Percentiles rank a stretch among this genome's conserved stretches.
phyloP scores from a whole-genome alignment of 768 basidiomycete species.

The Leccinum disarticulatum region DNA sequence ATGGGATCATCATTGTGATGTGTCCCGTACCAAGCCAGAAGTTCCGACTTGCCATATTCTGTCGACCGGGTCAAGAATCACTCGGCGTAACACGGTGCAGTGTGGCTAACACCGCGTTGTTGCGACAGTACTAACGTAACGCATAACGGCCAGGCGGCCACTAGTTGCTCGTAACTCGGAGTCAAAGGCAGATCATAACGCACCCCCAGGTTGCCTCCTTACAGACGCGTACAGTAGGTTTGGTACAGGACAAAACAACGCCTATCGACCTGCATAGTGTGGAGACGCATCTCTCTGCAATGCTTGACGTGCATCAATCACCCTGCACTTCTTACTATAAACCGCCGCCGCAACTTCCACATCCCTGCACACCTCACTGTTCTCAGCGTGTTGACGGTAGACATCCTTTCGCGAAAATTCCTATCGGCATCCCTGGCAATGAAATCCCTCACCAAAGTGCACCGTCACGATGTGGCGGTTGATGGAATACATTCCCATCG shows the following conservation, averaged over 20 bases:
- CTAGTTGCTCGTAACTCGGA: no score
- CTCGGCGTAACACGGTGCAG: no score
- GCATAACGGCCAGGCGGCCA: no score
- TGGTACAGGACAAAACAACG: background rate
- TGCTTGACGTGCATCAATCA: background rate
- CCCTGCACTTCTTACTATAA: background rate
- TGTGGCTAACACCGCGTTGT: no score
- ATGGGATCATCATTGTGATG: background rate
- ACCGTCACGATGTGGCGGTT: slow-evolving; percentile 8
- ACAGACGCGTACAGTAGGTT: background rate
- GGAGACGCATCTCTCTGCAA: background rate
- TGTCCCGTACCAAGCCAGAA: background rate
- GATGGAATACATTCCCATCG: slow-evolving; percentile 7
- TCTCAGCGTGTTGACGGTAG: slow-evolving; percentile 3
- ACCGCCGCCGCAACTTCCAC: background rate
- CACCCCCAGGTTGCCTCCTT: background rate
- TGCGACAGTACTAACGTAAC: no score
- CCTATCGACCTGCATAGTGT: background rate
- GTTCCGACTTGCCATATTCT: no score
- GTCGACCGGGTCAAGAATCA: no score
- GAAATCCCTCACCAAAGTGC: slow-evolving; percentile 10
- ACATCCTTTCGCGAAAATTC: slow-evolving; percentile 8
- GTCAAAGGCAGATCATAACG: no score
- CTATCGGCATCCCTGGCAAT: slow-evolving; percentile 4
- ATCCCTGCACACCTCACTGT: background rate